These are phyloP conservation scores for Prunus mira DNA, from an alignment of 306 rosid genomes.

Conservation along the genomic window DNA sequence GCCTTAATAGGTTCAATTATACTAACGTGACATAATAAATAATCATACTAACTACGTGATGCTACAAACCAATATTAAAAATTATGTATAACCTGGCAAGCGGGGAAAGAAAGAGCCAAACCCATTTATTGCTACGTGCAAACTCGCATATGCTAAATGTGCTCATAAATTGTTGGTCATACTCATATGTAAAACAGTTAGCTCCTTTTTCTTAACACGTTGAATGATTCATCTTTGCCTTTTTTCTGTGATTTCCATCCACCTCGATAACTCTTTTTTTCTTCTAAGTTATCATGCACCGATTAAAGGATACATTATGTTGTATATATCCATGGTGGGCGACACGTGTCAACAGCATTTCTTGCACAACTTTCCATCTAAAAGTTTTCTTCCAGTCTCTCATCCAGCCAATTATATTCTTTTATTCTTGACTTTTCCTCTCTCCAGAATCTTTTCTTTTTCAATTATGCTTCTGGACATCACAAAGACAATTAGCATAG, in stretches of 20 bases:
- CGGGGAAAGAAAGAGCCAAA: too few species aligned
- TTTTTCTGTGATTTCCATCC: neutral
- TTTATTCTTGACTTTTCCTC: conserved; percentile 40
- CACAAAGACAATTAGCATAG: too few species aligned
- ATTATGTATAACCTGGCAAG: too few species aligned
- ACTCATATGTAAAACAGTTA: too few species aligned
- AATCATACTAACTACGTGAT: too few species aligned
- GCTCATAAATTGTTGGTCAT: neutral
- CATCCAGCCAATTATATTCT: conserved; percentile 24
- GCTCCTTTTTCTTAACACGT: neutral
- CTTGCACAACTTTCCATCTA: conserved; percentile 14
- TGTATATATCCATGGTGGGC: neutral
- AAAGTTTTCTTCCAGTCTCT: conserved; percentile 13
- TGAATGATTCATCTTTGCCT: neutral
- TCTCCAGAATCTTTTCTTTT: conserved; percentile 30
- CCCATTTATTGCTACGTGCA: neutral
- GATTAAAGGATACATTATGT: neutral
- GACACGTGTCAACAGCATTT: neutral
- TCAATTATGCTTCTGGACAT: conserved; percentile 1
- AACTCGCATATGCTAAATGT: neutral
- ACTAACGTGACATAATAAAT: too few species aligned
- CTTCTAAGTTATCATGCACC: neutral
- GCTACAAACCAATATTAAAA: too few species aligned
- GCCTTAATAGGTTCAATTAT: too few species aligned
- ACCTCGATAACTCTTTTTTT: neutral